Base-by-base conservation (phyloP, 768 basidiomycete species). In the Lentinula lateritia region DNA sequence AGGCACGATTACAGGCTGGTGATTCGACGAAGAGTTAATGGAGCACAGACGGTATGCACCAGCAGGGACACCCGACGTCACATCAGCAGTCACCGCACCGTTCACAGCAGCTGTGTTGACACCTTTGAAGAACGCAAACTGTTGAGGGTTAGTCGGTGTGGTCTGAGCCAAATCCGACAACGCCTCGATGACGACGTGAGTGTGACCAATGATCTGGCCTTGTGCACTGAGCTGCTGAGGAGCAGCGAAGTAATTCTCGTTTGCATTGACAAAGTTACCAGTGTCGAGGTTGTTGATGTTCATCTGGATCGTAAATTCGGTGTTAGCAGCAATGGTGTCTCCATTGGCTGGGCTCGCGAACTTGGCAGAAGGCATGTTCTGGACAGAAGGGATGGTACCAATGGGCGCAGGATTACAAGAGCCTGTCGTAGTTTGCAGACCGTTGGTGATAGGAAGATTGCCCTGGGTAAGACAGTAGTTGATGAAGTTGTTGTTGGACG, bases 371-470 rank as follows among this genome's bases (percentile, higher is more conserved):
- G 86, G 83, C 73, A 79, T 76, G 60, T 77, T 78, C 59, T 73
- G 66, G 13, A 72, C 70, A 18, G 80, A 74, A 3, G 79, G 79
- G 65, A 89, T 84, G 55, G 76, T 68, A 64, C 83, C 83, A 71
- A 86, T 84, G 6, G 82, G 80, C 6, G 80, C 78, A 23, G 82
- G 79, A 71, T 87, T 88, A 72, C 85, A 82, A 50, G 84, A 86
- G 38, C 81, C 83, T 38, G 74, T 74, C n/a, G 70, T 67, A 64
- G 82, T 75, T 66, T 80, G 83, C 62, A 77, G 70, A 36, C 84
- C 85, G 69, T 86, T 75, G 46, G 84, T 85, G 67, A 86, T 73
- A 13, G 80, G 80, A 50, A 78, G 70, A 58, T 79, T 72, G 52
- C 76, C 71, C 8, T 72, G 71, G 10, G 75, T 78, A 35, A 76